Base-by-base conservation (phyloP, 2,329 filamentous ascomycete species). In the Claviceps purpurea region DNA sequence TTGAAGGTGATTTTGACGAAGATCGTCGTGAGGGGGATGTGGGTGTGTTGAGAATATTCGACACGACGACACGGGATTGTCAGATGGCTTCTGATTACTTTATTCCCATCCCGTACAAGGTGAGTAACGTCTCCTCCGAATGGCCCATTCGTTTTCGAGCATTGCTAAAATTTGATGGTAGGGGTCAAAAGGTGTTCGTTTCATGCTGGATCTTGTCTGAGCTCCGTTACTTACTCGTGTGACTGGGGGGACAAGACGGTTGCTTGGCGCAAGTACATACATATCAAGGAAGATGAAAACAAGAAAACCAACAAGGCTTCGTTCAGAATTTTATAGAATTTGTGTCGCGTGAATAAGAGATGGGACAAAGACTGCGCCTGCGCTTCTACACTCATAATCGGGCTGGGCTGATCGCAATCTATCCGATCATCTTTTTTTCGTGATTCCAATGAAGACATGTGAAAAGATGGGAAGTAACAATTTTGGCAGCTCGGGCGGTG, bases 31-130 rank as follows among this genome's bases (percentile, higher is more conserved):
- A 56, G 5, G 67, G 64, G 22, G 66, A 69, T 47, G 55, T 65
- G 8, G 68, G 68, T 2, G 59, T 60, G 7, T 53, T 69, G 11
- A 64, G 59, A 51, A 62, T 70, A 47, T 69, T 63, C 45, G 61
- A 70, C 53, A 68, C 65, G 13, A 62, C 62, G 39, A 57, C 62
- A 8, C 58, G 60, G 48, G 67, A 69, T 51, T 65, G 62, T 38
- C 61, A 67, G 57, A 62, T 68, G 60, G 66, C 65, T 16, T 61
- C 64, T 22, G 67, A 70, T 50, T 69, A 64, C 51, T 69, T 69
- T 26, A 65, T 70, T 53, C 68, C 67, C 7, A 64, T 69, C 16
- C 66, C 67, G 20, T 68, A 64, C 57, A 68, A 68, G 63, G 64
- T 64, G 43, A 11, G 59, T 51, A 20, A 22, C 7, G 6, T 16